These are phyloP conservation scores for Colletotrichum cereale DNA, from an alignment of 2,329 filamentous ascomycete species.

Conservation along the genomic window DNA sequence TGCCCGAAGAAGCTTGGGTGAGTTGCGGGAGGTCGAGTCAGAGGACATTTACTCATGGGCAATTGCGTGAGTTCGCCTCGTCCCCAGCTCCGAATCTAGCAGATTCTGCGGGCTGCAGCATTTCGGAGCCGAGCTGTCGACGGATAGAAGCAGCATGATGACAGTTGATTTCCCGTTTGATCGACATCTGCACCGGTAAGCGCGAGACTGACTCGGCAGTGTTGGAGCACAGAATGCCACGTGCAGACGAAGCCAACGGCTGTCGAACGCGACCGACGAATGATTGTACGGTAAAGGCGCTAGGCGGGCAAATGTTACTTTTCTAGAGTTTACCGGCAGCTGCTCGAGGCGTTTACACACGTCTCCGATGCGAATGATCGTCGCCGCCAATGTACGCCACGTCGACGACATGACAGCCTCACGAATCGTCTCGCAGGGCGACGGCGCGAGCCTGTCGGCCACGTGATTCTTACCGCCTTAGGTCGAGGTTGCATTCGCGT, in stretches of 20 bases:
- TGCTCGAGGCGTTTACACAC: not conserved
- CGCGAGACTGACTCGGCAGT: slow-evolving; percentile 26
- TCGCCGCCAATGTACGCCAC: slow-evolving; percentile 2
- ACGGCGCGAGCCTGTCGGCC: not conserved
- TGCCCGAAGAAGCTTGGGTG: slow-evolving; percentile 14
- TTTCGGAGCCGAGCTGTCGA: slow-evolving; percentile 28
- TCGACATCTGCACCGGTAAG: slow-evolving; percentile 17
- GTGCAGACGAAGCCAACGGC: slow-evolving; percentile 8
- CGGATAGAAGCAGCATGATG: slow-evolving; percentile 19
- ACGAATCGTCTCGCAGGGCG: not conserved
- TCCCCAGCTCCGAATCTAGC: slow-evolving; percentile 10
- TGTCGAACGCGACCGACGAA: not conserved
- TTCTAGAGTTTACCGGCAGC: slow-evolving; percentile 9
- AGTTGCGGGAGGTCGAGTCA: slow-evolving; percentile 18
- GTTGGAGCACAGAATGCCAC: not conserved
- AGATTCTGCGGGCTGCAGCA: slow-evolving; percentile 24
- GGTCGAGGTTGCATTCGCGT: not conserved
- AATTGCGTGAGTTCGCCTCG: not conserved
- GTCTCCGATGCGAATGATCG: slow-evolving; percentile 19
- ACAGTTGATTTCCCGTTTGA: slow-evolving; percentile 27
- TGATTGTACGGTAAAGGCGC: not conserved
- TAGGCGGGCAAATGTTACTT: not conserved
- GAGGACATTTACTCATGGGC: not conserved
- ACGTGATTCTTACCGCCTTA: not conserved
- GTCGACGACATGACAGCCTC: slow-evolving; percentile 8